phyloP scores from a whole-genome alignment of 192 early-diverging fungal genomes.

The Umbelopsis isabellina region DNA sequence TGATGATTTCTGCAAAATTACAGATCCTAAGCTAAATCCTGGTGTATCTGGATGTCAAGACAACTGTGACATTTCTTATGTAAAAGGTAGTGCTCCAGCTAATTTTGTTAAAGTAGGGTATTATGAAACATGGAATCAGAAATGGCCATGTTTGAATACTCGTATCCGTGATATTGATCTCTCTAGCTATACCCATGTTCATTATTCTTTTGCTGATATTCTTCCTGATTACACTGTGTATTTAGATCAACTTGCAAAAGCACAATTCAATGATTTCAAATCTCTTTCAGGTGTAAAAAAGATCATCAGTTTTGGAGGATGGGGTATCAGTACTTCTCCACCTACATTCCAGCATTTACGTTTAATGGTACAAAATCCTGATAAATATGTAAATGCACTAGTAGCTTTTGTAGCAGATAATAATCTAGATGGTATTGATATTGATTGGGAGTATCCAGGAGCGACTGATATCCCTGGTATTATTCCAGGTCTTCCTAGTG shows the following conservation, averaged over 20 bases:
- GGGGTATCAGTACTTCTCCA: slow-evolving; percentile 34
- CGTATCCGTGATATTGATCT: slow-evolving; percentile 13
- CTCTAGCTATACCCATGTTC: slow-evolving; percentile 27
- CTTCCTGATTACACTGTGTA: not conserved
- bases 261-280: slow-evolving; percentile 29
- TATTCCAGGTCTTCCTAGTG: slow-evolving; percentile 21
- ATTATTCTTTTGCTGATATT: slow-evolving; percentile 34
- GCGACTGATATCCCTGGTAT: slow-evolving; percentile 32
- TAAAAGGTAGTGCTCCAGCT: slow-evolving; percentile 23
- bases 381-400: slow-evolving; percentile 7
- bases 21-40: slow-evolving; percentile 16
- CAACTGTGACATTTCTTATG: slow-evolving; percentile 24
- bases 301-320: slow-evolving; percentile 35
- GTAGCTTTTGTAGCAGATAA: slow-evolving; percentile 20
- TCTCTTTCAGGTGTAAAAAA: slow-evolving; percentile 21
- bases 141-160: slow-evolving; percentile 29
- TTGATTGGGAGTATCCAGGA: slow-evolving; percentile 42
- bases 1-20: slow-evolving; percentile 14
- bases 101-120: slow-evolving; percentile 33
- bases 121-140: slow-evolving; percentile 32
- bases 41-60: slow-evolving; percentile 27
- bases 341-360: not conserved
- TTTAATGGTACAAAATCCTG: slow-evolving; percentile 24
- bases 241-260: slow-evolving; percentile 1
- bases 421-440: slow-evolving; percentile 33